A percentile compares a stretch with the other conserved stretches of the same genome.
These are phyloP conservation scores for Aschersonia sp. DNA, from an alignment of 2,329 filamentous ascomycete genomes.

Conservation along the genomic window DNA sequence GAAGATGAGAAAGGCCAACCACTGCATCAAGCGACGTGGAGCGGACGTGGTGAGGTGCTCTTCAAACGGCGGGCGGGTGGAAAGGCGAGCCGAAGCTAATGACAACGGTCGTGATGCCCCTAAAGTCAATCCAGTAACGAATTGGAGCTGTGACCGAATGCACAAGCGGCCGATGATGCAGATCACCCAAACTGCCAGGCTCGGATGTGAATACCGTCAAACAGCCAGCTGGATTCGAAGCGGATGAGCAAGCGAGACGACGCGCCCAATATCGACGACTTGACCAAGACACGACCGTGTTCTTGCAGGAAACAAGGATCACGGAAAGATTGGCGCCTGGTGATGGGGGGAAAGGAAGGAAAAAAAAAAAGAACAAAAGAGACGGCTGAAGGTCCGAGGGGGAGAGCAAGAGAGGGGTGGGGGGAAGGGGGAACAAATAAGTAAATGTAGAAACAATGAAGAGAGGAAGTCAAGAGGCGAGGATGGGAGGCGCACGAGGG, in stretches of 20 bases:
- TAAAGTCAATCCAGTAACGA: constrained; percentile 8
- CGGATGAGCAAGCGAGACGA: constrained; percentile 5
- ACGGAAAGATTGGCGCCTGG: constrained; percentile 5
- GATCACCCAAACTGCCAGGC: neutral
- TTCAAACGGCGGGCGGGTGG: constrained; percentile 24
- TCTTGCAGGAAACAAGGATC: constrained; percentile 6
- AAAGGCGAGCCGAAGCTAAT: constrained; percentile 1
- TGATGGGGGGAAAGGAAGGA: constrained; percentile 6
- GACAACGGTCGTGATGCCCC: constrained; percentile 1
- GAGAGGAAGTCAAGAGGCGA: constrained; percentile 5
- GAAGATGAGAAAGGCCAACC: constrained; percentile 20
- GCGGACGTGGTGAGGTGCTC: constrained; percentile 11
- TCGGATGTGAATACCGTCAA: constrained; percentile 5
- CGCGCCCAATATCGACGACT: constrained; percentile 1
- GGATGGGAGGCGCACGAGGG: constrained; percentile 3
- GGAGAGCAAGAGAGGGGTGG: constrained; percentile 14
- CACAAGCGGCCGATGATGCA: constrained; percentile 7
- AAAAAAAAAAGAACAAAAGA: constrained; percentile 12
- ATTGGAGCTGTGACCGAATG: constrained; percentile 6
- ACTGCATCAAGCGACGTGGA: constrained; percentile 31
- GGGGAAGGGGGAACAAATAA: constrained; percentile 6
- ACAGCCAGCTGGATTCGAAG: constrained; percentile 9
- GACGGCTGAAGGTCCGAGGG: constrained; percentile 14
- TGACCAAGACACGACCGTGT: constrained; percentile 3
- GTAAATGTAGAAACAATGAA: constrained; percentile 7